phyloP scores from a whole-genome alignment of 768 basidiomycete species.

The Agrocybe praecox region DNA sequence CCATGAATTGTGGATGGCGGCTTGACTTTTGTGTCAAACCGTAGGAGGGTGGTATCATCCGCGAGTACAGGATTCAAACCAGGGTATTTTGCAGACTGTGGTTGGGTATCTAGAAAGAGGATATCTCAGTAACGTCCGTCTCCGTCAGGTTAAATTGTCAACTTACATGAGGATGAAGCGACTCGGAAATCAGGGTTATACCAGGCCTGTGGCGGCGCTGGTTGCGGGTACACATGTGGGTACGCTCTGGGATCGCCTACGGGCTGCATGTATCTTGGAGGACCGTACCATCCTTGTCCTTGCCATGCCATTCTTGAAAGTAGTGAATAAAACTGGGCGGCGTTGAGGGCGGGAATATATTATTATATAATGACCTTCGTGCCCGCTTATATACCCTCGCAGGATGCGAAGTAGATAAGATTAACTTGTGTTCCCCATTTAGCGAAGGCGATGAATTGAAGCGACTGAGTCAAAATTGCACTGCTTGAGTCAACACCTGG shows the following conservation, averaged over 20 bases:
- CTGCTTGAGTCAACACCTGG: not conserved
- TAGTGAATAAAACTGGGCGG: not conserved
- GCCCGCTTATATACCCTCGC: not conserved
- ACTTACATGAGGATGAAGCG: conserved; percentile 1
- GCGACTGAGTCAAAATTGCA: not conserved
- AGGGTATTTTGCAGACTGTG: conserved; percentile 43
- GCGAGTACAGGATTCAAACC: conserved; percentile 56
- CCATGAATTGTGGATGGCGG: conserved; percentile 43
- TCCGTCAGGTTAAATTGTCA: not conserved
- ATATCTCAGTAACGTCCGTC: not conserved
- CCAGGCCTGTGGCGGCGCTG: conserved; percentile 1
- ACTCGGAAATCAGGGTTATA: not conserved
- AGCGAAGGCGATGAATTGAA: not conserved
- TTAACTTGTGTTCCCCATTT: not conserved
- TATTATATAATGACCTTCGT: not conserved
- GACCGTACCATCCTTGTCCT: conserved; percentile 1
- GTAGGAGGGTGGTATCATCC: conserved; percentile 48
- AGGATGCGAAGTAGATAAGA: not conserved
- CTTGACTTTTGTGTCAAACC: conserved; percentile 49
- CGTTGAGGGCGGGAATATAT: not conserved
- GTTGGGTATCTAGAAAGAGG: not conserved
- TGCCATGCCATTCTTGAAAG: conserved; percentile 1
- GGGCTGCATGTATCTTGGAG: conserved; percentile 2
- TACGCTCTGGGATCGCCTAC: conserved; percentile 1
- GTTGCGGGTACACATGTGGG: not conserved